phyloP scores from a whole-genome alignment of 1,284 basidiomycete genomes.

The Albatrellus sp. region DNA sequence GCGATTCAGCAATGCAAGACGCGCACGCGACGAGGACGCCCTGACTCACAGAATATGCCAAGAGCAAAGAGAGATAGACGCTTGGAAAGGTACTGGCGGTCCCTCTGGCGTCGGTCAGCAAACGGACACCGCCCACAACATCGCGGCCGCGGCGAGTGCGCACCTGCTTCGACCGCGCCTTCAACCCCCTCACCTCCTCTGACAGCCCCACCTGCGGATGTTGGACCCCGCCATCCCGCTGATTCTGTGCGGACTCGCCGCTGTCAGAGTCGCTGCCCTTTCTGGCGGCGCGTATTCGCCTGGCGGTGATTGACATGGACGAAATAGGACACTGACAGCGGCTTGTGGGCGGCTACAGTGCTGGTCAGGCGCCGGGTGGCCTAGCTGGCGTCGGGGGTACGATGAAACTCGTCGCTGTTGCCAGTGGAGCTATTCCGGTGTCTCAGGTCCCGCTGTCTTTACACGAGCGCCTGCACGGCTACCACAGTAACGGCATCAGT shows the following conservation, averaged over 20 bases:
- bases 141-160: neutral
- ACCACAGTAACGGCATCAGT: too few species aligned
- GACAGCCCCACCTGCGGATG: conserved; percentile 6
- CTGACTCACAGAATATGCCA: conserved; percentile 30
- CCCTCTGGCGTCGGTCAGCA: neutral
- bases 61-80: conserved; percentile 34
- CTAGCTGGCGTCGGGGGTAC: too few species aligned
- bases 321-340: too few species aligned
- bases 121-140: neutral
- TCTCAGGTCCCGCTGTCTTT: too few species aligned
- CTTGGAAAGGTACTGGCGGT: conserved; percentile 20
- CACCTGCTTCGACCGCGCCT: conserved; percentile 1
- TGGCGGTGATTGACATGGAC: neutral
- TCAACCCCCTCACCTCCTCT: conserved; percentile 2
- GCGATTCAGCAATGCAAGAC: neutral
- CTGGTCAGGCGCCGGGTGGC: too few species aligned
- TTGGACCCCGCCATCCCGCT: conserved; percentile 5
- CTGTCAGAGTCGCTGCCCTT: too few species aligned
- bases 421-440: too few species aligned
- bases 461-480: too few species aligned
- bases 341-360: too few species aligned
- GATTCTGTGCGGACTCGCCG: neutral
- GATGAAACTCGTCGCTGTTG: too few species aligned
- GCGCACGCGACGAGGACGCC: conserved; percentile 16
- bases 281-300: neutral